A percentile compares a stretch with the other conserved stretches of the same genome.
Evolutionary conservation across 345 rosid species (phyloP).

Genomic region (Punica granatum): DNA sequence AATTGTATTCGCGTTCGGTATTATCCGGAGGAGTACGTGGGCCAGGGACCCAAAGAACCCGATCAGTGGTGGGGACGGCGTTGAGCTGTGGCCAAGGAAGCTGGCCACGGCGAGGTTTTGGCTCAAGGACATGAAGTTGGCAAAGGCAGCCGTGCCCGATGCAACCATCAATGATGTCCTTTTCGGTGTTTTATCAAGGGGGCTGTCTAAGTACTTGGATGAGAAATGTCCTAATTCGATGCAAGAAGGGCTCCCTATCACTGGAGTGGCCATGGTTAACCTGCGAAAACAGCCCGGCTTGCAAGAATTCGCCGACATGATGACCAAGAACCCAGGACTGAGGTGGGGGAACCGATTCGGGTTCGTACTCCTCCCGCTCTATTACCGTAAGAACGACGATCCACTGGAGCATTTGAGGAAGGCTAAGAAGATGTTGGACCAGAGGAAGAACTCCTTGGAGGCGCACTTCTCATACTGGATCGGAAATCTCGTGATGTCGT

Average conservation of each 20-base stretch:
- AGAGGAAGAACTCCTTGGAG: constrained; percentile 42
- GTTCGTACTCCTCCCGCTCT: constrained; percentile 35
- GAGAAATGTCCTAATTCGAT: constrained; percentile 34
- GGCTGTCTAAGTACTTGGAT: constrained; percentile 45
- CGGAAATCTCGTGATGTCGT: constrained; percentile 30
- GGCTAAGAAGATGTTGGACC: constrained; percentile 42
- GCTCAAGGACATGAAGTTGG: constrained; percentile 47
- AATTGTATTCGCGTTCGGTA: constrained; percentile 25
- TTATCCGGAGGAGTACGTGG: constrained; percentile 24
- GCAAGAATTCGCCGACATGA: constrained; percentile 35
- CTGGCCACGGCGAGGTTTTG: constrained; percentile 36
- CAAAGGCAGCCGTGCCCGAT: constrained; percentile 30
- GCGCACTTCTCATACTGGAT: constrained; percentile 43
- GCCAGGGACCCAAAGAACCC: constrained; percentile 33
- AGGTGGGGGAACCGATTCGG: constrained; percentile 62
- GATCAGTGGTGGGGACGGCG: constrained; percentile 47
- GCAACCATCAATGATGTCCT: constrained; percentile 70
- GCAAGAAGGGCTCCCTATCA: background rate
- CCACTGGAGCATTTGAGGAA: constrained; percentile 35
- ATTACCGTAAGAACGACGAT: constrained; percentile 21
- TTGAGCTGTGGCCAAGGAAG: constrained; percentile 65
- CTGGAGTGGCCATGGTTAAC: constrained; percentile 49
- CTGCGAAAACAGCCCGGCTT: constrained; percentile 37
- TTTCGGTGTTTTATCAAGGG: constrained; percentile 39
- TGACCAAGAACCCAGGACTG: constrained; percentile 18